phyloP scores from a whole-genome alignment of 1,284 basidiomycete species.

The Cutaneotrichosporon cavernicola region DNA sequence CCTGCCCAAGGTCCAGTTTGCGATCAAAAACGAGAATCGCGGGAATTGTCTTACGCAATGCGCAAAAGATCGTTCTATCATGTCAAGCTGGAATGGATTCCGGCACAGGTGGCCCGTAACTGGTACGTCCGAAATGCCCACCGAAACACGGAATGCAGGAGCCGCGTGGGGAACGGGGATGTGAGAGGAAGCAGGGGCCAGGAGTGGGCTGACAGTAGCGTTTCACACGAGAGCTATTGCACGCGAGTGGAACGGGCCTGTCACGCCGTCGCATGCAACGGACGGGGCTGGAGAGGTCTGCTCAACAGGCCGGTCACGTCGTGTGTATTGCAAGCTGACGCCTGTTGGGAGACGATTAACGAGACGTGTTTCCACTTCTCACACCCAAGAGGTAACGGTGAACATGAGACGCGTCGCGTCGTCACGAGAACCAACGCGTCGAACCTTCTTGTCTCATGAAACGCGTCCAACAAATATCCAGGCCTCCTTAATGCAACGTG shows the following conservation, averaged over 20 bases:
- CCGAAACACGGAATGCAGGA: neutral
- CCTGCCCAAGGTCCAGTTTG: slow-evolving; percentile 1
- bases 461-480: neutral
- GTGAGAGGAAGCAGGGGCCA: neutral
- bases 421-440: neutral
- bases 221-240: neutral
- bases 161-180: neutral
- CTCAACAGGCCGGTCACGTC: neutral
- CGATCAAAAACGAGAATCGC: neutral
- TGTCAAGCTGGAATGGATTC: neutral
- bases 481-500: too few relatives aligned
- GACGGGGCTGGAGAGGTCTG: neutral
- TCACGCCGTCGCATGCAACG: neutral
- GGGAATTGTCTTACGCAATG: neutral
- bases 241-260: neutral
- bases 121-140: neutral
- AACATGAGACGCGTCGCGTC: neutral
- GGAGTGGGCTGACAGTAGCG: neutral
- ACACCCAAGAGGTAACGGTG: neutral
- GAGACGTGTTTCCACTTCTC: neutral
- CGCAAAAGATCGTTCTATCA: neutral
- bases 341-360: too few relatives aligned
- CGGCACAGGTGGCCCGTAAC: neutral
- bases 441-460: neutral
- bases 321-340: too few relatives aligned